These are phyloP conservation scores for Colletotrichum acutatum DNA, from an alignment of 2,329 filamentous ascomycete species.

Conservation along the genomic window DNA sequence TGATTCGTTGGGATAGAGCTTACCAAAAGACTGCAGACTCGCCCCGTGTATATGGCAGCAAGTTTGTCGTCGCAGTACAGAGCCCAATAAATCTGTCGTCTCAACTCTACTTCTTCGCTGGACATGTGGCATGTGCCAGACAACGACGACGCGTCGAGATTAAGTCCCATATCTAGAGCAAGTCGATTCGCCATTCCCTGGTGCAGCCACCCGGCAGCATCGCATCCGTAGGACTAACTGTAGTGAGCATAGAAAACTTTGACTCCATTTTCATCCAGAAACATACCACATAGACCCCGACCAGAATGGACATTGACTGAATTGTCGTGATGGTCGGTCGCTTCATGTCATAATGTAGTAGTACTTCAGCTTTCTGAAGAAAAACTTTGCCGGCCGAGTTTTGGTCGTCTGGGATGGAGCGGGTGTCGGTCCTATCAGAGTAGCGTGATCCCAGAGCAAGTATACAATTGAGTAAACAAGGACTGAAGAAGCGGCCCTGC, in stretches of 20 bases:
- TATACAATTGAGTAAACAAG: slow-evolving; percentile 47
- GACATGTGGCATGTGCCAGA: slow-evolving; percentile 40
- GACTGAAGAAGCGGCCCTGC: slow-evolving; percentile 44
- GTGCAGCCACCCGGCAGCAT: slow-evolving; percentile 49
- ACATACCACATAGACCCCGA: slow-evolving; percentile 42
- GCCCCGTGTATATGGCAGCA: slow-evolving; percentile 46
- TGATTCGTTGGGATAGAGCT: not conserved
- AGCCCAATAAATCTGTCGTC: slow-evolving; percentile 50
- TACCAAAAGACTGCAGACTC: slow-evolving; percentile 49
- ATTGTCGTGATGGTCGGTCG: slow-evolving; percentile 49
- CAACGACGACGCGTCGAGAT: slow-evolving; percentile 45
- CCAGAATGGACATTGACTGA: slow-evolving; percentile 47
- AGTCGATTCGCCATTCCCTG: slow-evolving; percentile 50
- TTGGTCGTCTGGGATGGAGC: slow-evolving; percentile 43
- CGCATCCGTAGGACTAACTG: slow-evolving; percentile 45
- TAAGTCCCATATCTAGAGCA: slow-evolving; percentile 50
- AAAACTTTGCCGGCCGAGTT: slow-evolving; percentile 48
- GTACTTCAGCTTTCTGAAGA: slow-evolving; percentile 41
- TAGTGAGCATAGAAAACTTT: not conserved
- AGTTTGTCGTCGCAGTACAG: slow-evolving; percentile 49
- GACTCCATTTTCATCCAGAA: fast-evolving
- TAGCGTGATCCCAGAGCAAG: slow-evolving; percentile 48
- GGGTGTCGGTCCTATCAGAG: slow-evolving; percentile 44
- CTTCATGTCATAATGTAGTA: slow-evolving; percentile 39
- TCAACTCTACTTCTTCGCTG: slow-evolving; percentile 43